These are phyloP conservation scores for Venturia nashicola DNA, from an alignment of 2,329 filamentous ascomycete species.

Conservation along the genomic window DNA sequence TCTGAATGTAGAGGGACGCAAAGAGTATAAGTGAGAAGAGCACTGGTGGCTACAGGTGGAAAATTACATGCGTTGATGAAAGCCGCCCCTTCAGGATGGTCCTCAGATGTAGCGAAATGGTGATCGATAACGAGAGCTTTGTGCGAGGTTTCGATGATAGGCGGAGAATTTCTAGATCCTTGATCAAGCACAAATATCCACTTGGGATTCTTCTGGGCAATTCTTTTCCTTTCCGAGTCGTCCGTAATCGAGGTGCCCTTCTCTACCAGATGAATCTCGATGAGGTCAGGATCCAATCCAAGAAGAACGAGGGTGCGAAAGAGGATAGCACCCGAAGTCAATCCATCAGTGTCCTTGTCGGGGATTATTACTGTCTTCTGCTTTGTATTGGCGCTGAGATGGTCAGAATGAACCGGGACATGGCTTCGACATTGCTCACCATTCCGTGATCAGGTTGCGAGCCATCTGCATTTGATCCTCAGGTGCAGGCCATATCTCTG, in stretches of 20 bases:
- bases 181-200: constrained; percentile 56
- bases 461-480: constrained; percentile 42
- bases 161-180: constrained; percentile 43
- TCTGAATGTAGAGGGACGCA: constrained; percentile 44
- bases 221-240: constrained; percentile 37
- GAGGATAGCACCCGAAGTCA: constrained; percentile 52
- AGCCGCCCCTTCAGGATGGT: constrained; percentile 43
- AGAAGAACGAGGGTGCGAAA: constrained; percentile 46
- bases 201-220: constrained; percentile 37
- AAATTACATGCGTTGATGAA: constrained; percentile 52
- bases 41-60: constrained; percentile 53
- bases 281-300: constrained; percentile 39
- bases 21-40: constrained; percentile 52
- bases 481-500: constrained; percentile 50
- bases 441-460: constrained; percentile 44
- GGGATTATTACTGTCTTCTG: constrained; percentile 49
- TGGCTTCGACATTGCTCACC: constrained; percentile 28
- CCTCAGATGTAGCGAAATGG: constrained; percentile 42
- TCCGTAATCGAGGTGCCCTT: constrained; percentile 50
- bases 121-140: constrained; percentile 53
- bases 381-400: constrained; percentile 35
- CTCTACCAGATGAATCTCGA: constrained; percentile 45
- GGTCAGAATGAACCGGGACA: not conserved
- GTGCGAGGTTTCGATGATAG: constrained; percentile 38
- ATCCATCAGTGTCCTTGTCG: constrained; percentile 57